Evolutionary conservation across 2,329 filamentous ascomycete genomes (phyloP).

Genomic region (Dactylonectria estremocensis): DNA sequence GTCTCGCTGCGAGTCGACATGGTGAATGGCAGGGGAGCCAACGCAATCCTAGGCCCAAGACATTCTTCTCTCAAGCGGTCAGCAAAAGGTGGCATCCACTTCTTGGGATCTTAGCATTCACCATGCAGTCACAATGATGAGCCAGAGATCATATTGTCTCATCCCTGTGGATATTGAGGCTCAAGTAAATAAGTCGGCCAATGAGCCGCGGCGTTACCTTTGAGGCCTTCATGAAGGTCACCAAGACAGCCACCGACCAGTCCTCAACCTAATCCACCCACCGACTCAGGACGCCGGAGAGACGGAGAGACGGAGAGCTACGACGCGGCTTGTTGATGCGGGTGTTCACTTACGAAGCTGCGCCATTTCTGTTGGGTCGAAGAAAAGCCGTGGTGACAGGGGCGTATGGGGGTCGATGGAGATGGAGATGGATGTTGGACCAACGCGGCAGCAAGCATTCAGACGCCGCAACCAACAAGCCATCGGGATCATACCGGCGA

Average conservation of each 20-base stretch:
- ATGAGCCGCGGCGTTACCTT: slow-evolving; percentile 5
- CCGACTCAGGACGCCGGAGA: neutral
- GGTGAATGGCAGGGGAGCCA: neutral
- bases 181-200: slow-evolving; percentile 16
- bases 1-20: slow-evolving; percentile 12
- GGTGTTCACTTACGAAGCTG: slow-evolving; percentile 16
- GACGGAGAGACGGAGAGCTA: neutral
- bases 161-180: slow-evolving; percentile 11
- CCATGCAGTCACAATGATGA: neutral
- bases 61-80: slow-evolving; percentile 14
- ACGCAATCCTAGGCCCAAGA: slow-evolving; percentile 6
- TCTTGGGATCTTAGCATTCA: slow-evolving; percentile 4
- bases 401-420: slow-evolving; percentile 2
- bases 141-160: slow-evolving; percentile 10
- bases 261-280: slow-evolving; percentile 15
- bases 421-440: neutral
- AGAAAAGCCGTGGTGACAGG: neutral
- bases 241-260: slow-evolving; percentile 9
- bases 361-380: slow-evolving; percentile 9
- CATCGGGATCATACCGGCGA: slow-evolving; percentile 1
- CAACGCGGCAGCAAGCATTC: neutral
- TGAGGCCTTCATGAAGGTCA: slow-evolving; percentile 18
- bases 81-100: slow-evolving; percentile 10
- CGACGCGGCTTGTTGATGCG: neutral
- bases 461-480: slow-evolving; percentile 5